Base-by-base conservation (phyloP, 2,329 filamentous ascomycete genomes). In the Elsinoe batatas region DNA sequence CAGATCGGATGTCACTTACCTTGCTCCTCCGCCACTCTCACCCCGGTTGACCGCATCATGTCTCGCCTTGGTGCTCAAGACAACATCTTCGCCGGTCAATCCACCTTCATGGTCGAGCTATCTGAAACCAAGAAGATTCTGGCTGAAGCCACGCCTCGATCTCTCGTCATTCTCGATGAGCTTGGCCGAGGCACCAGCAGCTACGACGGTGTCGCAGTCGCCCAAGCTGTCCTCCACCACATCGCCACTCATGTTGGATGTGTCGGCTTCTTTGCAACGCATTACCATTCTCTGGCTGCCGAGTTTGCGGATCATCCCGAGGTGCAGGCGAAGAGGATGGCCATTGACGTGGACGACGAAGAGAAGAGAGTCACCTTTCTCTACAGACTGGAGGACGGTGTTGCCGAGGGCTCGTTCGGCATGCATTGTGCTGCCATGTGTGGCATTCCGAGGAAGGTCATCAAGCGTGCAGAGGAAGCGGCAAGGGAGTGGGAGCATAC, bases 381-480 rank as follows among this genome's bases (percentile, higher is more conserved):
- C 56, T 98, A 98, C 74, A 91, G 88, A 65, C 80, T 98, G 0
- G 93, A 97, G 70, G 81, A 88, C 12, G 93, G 93, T 1, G 89
- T 97, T 8, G 93, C 93, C 0, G 91, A 97, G 70, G 93, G 93
- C 13, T 95, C 88, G 65, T 98, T 97, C 66, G 93, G 93, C 64
- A 98, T 98, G 93, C 93, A 98, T 70, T 98, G 93, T 67, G 93
- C 93, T 1, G 85, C 89, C 58, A 98, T 98, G 93, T 98, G 93
- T 64, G 93, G 93, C 1, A 97, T 98, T 60, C 82, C 89, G 0
- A 76, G 76, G 43, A 84, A 84, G 56, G 83, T 98, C 13, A 89
- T 98, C 59, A 84, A 91, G 66, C 76, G 86, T 18, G 93, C 93
- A 0, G 93, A 98, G 70, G 81, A 84, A 18, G 93, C 93, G 5